Base-by-base conservation (phyloP, 2,329 filamentous ascomycete genomes). In the Calonectria crousiana region DNA sequence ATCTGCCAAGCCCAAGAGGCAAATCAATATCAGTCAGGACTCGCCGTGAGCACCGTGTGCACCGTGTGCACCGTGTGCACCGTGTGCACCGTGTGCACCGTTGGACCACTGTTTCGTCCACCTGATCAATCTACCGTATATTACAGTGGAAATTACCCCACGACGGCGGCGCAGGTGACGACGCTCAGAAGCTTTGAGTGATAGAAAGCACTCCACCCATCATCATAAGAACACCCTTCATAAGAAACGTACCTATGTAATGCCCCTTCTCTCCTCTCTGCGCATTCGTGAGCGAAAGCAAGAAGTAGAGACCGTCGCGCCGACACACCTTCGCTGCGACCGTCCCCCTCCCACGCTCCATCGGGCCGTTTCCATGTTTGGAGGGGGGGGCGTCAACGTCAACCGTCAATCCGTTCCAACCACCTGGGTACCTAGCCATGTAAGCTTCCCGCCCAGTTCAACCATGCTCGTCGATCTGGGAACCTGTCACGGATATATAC, bases 351-450 rank as follows among this genome's bases (percentile, higher is more conserved):
- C 64, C 65, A 51, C 71, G n/a, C 71, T 66, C 56, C 58, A 70
- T 73, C 71, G 71, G 71, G 30, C 71, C 71, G 66, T 73, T 67
- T 73, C 11, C n/a, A 64, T 30, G 20, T 30, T 72, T 20, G 49
- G 32, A 53, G 47, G 38, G 66, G 71, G 68, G 10, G 30, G 30
- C n/a, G 49, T 23, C 58, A 41, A 49, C 28, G 36, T 41, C 56
- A 41, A 62, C 56, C 56, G 23, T 62, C 56, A 62, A 62, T 62
- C 56, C 26, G 71, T 73, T 47, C 71, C 70, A 68, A 51, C 38
- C 56, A 56, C 56, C 66, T 62, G 71, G 65, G 62, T 62, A 23
- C 34, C 16, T 41, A 60, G 56, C 5, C 14, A 41, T 41, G 56
- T 68, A 69, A 69, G 52, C 56, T 67, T 47, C 18, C 53, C 67